Evolutionary conservation across 352 stramenopile species (phyloP).

Genomic region (Globisporangium echinulatum): DNA sequence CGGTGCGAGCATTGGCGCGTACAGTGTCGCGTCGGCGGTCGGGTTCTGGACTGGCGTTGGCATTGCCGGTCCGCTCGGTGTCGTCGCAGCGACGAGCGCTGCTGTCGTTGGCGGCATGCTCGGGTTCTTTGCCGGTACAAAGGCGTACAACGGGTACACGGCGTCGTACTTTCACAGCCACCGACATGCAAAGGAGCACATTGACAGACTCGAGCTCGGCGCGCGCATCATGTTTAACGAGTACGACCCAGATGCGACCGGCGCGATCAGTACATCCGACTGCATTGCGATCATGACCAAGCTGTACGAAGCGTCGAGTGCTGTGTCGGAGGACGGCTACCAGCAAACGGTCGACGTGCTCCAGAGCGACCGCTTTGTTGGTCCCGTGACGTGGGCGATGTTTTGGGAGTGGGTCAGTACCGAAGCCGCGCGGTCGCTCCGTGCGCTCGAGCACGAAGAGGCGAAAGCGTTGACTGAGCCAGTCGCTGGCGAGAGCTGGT

Average conservation of each 20-base stretch:
- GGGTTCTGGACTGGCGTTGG: conserved; percentile 80
- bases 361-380: conserved; percentile 51
- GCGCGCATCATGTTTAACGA: conserved; percentile 81
- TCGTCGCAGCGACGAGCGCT: conserved; percentile 72
- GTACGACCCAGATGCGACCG: conserved; percentile 54
- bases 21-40: conserved; percentile 60
- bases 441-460: conserved; percentile 55
- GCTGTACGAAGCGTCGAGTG: conserved; percentile 62
- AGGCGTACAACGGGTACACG: conserved; percentile 71
- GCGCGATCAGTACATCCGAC: conserved; percentile 62
- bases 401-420: conserved; percentile 87
- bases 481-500: conserved; percentile 53
- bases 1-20: conserved; percentile 66
- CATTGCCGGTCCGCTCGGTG: conserved; percentile 65
- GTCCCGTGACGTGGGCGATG: conserved; percentile 71
- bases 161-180: conserved; percentile 69
- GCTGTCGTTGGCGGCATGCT: conserved; percentile 77
- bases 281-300: conserved; percentile 74
- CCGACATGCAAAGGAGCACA: conserved; percentile 76
- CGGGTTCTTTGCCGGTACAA: conserved; percentile 77
- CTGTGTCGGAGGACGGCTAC: conserved; percentile 60
- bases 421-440: conserved; percentile 61
- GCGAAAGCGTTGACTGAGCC: conserved; percentile 25
- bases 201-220: conserved; percentile 76
- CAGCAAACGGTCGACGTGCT: conserved; percentile 51